These are phyloP conservation scores for Ensete glaucum DNA, from an alignment of 176 grass and related monocot species.

Conservation along the genomic window DNA sequence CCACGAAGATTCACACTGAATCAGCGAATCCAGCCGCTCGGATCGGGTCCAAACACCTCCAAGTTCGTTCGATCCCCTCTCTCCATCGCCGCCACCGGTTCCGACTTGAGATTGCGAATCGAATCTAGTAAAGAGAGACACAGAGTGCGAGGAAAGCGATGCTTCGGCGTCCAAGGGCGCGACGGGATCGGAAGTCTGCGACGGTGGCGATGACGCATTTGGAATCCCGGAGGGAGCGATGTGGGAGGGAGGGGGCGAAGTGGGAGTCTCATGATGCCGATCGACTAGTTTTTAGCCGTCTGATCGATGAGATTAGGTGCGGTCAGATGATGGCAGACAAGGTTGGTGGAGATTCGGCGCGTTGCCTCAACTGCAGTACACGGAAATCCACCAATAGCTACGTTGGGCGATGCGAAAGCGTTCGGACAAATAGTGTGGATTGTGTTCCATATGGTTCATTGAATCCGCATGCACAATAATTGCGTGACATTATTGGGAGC, in stretches of 20 bases:
- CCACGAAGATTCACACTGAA: slow-evolving; percentile 9
- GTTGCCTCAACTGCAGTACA: neutral
- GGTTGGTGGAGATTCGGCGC: neutral
- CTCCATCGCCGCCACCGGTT: neutral
- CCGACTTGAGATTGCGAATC: neutral
- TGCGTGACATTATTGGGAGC: too few relatives aligned
- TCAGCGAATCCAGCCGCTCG: neutral
- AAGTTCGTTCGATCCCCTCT: neutral
- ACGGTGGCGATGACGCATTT: neutral
- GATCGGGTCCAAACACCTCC: neutral
- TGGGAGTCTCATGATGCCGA: neutral
- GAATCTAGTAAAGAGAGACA: neutral
- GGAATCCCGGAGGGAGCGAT: neutral
- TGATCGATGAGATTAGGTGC: neutral
- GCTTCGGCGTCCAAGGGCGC: neutral
- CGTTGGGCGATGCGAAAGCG: too few relatives aligned
- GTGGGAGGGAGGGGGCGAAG: neutral
- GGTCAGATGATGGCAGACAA: neutral
- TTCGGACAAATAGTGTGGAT: too few relatives aligned
- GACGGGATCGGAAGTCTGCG: neutral
- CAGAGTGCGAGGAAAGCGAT: neutral
- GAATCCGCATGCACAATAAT: too few relatives aligned
- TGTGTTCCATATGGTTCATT: too few relatives aligned
- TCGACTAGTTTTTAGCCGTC: neutral
- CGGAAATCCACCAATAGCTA: neutral